Evolutionary conservation across 2,329 filamentous ascomycete species (phyloP).

Genomic region (Penicillium hordei): DNA sequence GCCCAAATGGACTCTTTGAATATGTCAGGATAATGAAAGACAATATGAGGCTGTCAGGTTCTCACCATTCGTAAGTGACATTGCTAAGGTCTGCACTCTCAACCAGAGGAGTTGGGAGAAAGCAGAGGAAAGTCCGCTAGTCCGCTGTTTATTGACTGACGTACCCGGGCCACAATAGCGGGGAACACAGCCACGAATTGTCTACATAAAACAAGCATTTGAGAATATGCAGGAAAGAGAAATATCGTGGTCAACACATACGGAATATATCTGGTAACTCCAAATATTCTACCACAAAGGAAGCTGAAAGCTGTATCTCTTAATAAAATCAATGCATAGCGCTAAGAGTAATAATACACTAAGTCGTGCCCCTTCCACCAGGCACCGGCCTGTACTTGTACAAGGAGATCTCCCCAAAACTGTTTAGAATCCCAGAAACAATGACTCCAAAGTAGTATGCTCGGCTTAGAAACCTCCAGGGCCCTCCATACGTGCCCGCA

Average conservation of each 20-base stretch:
- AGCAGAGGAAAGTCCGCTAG: not conserved
- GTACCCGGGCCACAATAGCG: constrained; percentile 19
- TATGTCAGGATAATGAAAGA: constrained; percentile 17
- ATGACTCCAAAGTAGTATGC: constrained; percentile 12
- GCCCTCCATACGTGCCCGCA: constrained; percentile 31
- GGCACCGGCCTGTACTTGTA: constrained; percentile 17
- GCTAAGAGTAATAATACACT: constrained; percentile 28
- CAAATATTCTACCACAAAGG: not conserved
- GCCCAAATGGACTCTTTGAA: constrained; percentile 71
- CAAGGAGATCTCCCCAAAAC: constrained; percentile 15
- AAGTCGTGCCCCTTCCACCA: constrained; percentile 6
- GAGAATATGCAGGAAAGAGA: not conserved
- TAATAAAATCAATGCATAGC: constrained; percentile 15
- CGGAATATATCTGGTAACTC: not conserved
- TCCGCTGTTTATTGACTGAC: constrained; percentile 24
- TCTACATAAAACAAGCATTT: not conserved
- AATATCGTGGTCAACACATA: not conserved
- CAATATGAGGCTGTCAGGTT: not conserved
- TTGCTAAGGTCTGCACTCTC: constrained; percentile 24
- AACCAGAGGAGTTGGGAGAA: constrained; percentile 6
- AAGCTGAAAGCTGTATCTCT: not conserved
- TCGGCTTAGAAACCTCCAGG: constrained; percentile 10
- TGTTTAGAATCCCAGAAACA: not conserved
- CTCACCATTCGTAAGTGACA: constrained; percentile 49
- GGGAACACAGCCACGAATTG: constrained; percentile 11